Base-by-base conservation (phyloP, 176 grass and related monocot species). In the Carex cristatella region DNA sequence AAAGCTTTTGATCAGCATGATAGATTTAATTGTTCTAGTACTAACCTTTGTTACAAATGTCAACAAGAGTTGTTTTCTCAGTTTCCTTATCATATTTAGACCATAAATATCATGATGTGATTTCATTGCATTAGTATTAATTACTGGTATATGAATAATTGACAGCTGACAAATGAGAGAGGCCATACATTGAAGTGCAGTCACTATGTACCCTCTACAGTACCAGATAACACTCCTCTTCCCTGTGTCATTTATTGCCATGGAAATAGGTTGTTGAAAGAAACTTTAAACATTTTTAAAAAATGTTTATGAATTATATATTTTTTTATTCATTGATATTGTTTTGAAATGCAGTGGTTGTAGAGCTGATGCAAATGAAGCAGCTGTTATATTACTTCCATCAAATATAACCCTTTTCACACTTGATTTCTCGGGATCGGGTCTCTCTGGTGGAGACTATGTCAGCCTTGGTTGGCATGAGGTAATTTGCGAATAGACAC, bases 391-490 rank as follows among this genome's bases (percentile, higher is more conserved):
- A 74, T 88, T 98, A 86, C 91, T 98, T 89, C 93, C 95, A 89
- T 93, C 91, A 85, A 98, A 95, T 89, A 98, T 98, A 84, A 92
- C 95, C 69, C 88, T 98, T 83, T 98, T 98, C 81, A 93, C 95
- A 66, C 95, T 93, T 85, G 95, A 98, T 55, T 98, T 98, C 87
- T 94, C 95, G 30, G 95, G 95, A 57, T 98, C 95, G 82, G 95
- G 95, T 85, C 80, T 98, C 79, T 98, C 93, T 7, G 91, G 71
- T 69, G 95, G 95, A 73, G 89, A 98, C 81, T 95, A 92, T 93
- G 95, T 98, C 65, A 98, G 95, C 87, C 91, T 98, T 90, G 95
- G 95, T 90, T 98, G 95, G 93, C 93, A 98, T 80, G 95, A 98
- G 93, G 95, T 98, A 90, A 44, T 27, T 85, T 91, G 64, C 69